Conservation (phyloP, 306 rosid genomes). For the Chamaecrista fasciculata region DNA sequence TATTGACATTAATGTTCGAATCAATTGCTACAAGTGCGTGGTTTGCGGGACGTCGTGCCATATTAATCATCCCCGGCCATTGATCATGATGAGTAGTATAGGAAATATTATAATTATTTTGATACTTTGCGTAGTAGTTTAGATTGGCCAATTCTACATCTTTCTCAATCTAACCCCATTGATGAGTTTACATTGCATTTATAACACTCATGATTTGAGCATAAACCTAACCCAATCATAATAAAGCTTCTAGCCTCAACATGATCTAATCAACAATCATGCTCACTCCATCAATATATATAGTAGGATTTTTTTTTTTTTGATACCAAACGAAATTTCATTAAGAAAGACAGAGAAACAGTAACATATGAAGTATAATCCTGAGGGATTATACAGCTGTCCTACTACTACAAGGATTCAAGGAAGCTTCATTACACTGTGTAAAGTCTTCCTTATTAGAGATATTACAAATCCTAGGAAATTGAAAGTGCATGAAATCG, state of each 20-base stretch:
- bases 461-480: too few species aligned
- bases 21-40: slow-evolving; percentile 30
- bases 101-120: neutral
- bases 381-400: too few species aligned
- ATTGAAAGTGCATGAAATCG: too few species aligned
- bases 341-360: too few species aligned
- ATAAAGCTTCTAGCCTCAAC: neutral
- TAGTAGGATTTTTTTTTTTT: slow-evolving; percentile 15
- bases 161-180: neutral
- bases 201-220: slow-evolving; percentile 32
- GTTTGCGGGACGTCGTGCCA: slow-evolving; percentile 37
- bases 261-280: neutral
- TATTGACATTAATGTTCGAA: slow-evolving; percentile 32
- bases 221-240: slow-evolving; percentile 25
- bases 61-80: slow-evolving; percentile 22
- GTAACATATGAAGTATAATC: too few species aligned
- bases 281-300: too few species aligned
- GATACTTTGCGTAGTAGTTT: slow-evolving; percentile 6
- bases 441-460: too few species aligned
- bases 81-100: neutral
- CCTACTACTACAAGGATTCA: too few species aligned
- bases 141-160: slow-evolving; percentile 1
- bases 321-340: neutral
- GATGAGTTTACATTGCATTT: neutral
- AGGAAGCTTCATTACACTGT: too few species aligned